Conservation (phyloP, 192 early-diverging fungal species). For the Cetraspora pellucida region DNA sequence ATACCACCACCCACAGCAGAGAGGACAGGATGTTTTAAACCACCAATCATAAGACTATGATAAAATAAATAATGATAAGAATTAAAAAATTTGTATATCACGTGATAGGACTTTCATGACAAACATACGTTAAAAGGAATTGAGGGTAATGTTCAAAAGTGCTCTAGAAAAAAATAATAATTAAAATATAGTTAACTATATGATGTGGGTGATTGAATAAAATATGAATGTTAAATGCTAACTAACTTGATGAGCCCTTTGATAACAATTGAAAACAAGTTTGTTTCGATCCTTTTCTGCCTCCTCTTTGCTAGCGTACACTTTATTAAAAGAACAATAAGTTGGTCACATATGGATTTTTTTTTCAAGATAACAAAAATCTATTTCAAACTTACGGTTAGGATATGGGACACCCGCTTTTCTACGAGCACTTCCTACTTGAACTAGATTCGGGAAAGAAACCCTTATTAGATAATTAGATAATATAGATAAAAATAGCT, state of each 20-base stretch:
- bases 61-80: conserved; percentile 14
- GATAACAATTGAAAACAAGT: conserved; percentile 73
- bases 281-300: conserved; percentile 65
- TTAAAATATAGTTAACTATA: background rate
- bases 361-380: too few species aligned
- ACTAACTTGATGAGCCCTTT: conserved; percentile 55
- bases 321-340: conserved; percentile 29
- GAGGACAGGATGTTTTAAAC: conserved; percentile 56
- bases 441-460: too few species aligned
- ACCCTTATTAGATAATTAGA: too few species aligned
- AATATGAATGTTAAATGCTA: too few species aligned
- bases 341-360: background rate
- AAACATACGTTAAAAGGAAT: conserved; percentile 41
- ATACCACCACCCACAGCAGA: conserved; percentile 56
- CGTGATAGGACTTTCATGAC: too few species aligned
- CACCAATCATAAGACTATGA: conserved; percentile 53
- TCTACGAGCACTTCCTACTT: conserved; percentile 60
- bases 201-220: too few species aligned
- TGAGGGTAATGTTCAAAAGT: conserved; percentile 63
- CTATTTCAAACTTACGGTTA: conserved; percentile 50
- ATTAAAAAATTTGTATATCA: background rate
- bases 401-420: conserved; percentile 68
- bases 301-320: conserved; percentile 63
- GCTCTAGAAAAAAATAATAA: conserved; percentile 49
- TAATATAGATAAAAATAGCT: too few species aligned